Base-by-base conservation (phyloP, 805 yeast genomes). In the Candida ipomoeae region DNA sequence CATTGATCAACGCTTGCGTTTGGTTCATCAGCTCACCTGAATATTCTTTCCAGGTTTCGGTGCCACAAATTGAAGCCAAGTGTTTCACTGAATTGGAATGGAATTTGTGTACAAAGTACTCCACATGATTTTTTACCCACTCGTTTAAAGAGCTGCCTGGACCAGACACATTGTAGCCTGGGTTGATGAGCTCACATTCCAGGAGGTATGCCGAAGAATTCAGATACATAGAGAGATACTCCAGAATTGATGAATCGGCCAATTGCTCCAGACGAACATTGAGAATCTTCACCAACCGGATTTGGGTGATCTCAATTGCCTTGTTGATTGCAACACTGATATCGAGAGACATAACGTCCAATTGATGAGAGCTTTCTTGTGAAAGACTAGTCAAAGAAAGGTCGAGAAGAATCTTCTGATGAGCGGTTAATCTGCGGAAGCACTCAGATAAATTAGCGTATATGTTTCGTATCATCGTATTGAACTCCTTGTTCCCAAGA, bases 161-260 rank as follows among this genome's bases (percentile, higher is more conserved):
- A n/a, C 81, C 83, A 26, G 77, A 74, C 0, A 81, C 75, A 6
- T 79, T 75, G 50, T 77, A 81, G 0, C 96, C 96, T 4, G 78
- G 78, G 48, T 89, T 83, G 4, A 91, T 79, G 13, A 82, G 74
- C 65, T 94, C 98, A 64, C 96, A 88, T 61, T 89, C 96, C 44
- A 80, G 80, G 39, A 90, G 72, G 62, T 91, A 91, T 20, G 84
- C 73, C 0, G 84, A 79, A 49, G 83, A 81, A 13, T 87, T 70
- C 2, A 85, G 73, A 65, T 83, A 89, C 46, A 89, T 77, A 51
- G 82, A 71, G 43, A 88, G 61, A 67, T 90, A 91, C 55, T 77
- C 79, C n/a, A 78, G 77, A 7, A 81, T 71, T 2, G 84, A 66
- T 20, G 84, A 64, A 37, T 73, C 76, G 0, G 88, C 79, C 13